Percentiles rank a stretch among this genome's conserved stretches.
phyloP scores from a whole-genome alignment of 805 yeast genomes.

The Nakazawaea holstii region DNA sequence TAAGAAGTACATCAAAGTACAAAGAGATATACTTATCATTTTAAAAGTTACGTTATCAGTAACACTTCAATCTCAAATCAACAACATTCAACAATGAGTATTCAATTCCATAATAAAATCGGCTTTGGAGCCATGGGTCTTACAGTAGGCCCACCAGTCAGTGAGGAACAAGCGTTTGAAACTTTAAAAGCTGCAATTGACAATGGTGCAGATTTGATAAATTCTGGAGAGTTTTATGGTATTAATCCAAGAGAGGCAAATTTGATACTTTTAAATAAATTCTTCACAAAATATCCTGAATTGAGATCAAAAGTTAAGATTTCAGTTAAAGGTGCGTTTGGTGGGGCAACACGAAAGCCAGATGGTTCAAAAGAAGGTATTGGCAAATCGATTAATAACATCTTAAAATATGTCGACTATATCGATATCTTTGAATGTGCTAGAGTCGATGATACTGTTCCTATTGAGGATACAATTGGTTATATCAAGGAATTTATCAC shows the following conservation, averaged over 20 bases:
- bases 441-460: slow-evolving; percentile 54
- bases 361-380: slow-evolving; percentile 45
- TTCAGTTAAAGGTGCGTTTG: slow-evolving; percentile 64
- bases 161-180: slow-evolving; percentile 47
- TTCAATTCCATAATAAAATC: slow-evolving; percentile 12
- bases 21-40: no score
- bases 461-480: slow-evolving; percentile 54
- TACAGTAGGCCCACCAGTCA: slow-evolving; percentile 62
- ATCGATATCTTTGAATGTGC: slow-evolving; percentile 68
- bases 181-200: slow-evolving; percentile 48
- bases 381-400: slow-evolving; percentile 39
- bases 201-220: slow-evolving; percentile 47
- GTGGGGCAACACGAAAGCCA: slow-evolving; percentile 35
- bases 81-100: neutral
- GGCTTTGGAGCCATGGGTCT: slow-evolving; percentile 84
- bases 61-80: neutral
- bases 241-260: slow-evolving; percentile 37
- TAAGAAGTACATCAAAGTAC: slow-evolving; percentile 13
- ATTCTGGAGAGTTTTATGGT: slow-evolving; percentile 84
- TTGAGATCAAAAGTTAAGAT: slow-evolving; percentile 49
- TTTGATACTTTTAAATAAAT: slow-evolving; percentile 50
- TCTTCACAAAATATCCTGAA: slow-evolving; percentile 54
- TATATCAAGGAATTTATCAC: slow-evolving; percentile 55
- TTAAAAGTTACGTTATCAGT: no score
- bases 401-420: slow-evolving; percentile 28